Conservation (phyloP, 495 filamentous ascomycete genomes). For the Talaromyces trachyspermus region DNA sequence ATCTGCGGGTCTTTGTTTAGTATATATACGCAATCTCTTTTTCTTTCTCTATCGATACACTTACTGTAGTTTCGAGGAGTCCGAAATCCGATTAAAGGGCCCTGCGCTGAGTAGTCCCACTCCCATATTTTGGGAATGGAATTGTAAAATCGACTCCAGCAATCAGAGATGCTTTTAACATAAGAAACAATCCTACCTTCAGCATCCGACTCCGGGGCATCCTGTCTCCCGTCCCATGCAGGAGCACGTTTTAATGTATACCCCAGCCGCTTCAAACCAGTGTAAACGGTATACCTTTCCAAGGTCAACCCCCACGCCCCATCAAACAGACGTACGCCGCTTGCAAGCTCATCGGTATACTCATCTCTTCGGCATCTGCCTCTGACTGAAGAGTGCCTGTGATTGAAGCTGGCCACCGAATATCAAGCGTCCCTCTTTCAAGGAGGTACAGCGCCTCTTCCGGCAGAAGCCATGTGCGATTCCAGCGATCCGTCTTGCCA, state of each 20-base stretch:
- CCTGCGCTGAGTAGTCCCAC: slow-evolving; percentile 23
- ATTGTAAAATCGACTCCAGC: slow-evolving; percentile 3
- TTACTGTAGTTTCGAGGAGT: slow-evolving; percentile 70
- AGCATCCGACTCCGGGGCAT: slow-evolving; percentile 10
- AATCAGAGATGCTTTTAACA: neutral
- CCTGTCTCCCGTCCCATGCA: slow-evolving; percentile 35
- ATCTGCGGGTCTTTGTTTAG: too few species aligned
- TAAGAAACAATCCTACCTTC: neutral
- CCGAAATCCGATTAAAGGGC: slow-evolving; percentile 66
- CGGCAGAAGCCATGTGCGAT: slow-evolving; percentile 72
- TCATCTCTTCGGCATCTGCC: slow-evolving; percentile 38
- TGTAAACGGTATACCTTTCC: slow-evolving; percentile 84
- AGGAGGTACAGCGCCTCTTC: slow-evolving; percentile 88
- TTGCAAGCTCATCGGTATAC: slow-evolving; percentile 79
- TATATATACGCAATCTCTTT: too few species aligned
- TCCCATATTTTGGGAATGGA: neutral
- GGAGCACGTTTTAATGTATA: slow-evolving; percentile 71
- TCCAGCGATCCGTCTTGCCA: slow-evolving; percentile 48
- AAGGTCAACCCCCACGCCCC: slow-evolving; percentile 56
- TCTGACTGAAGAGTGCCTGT: slow-evolving; percentile 23
- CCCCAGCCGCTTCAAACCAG: slow-evolving; percentile 72
- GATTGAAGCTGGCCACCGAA: slow-evolving; percentile 62
- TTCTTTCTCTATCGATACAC: slow-evolving; percentile 11
- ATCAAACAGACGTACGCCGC: slow-evolving; percentile 78
- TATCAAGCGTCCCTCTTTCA: slow-evolving; percentile 77